These are phyloP conservation scores for Triangularia setosa DNA, from an alignment of 2,329 filamentous ascomycete genomes.

Conservation along the genomic window DNA sequence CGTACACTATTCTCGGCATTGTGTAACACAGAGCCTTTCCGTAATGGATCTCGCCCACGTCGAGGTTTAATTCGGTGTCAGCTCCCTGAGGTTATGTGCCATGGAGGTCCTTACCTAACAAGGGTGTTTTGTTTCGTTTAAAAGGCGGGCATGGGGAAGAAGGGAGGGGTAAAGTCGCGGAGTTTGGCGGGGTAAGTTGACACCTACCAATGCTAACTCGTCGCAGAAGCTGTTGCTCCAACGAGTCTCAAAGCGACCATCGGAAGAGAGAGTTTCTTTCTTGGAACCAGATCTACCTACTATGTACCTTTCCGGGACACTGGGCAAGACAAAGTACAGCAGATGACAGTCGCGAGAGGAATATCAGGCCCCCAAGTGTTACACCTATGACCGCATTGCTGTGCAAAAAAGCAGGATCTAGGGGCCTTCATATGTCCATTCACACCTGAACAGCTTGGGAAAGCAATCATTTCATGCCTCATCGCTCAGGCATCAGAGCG, in stretches of 20 bases:
- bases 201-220: not conserved
- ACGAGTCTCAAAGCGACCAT: not conserved
- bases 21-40: not conserved
- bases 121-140: not conserved
- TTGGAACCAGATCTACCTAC: not conserved
- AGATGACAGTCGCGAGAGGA: not conserved
- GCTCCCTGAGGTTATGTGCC: not conserved
- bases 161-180: not conserved
- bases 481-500: not conserved
- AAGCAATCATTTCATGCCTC: not conserved
- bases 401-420: not conserved
- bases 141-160: not conserved
- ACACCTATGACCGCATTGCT: not conserved
- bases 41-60: not conserved
- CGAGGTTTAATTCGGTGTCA: not conserved
- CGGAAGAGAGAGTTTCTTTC: not conserved
- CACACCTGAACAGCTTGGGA: not conserved
- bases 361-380: not conserved
- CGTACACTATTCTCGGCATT: not conserved
- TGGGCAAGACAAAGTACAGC: not conserved
- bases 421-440: not conserved
- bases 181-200: constrained; percentile 1
- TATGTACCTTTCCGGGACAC: not conserved
- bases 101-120: not conserved
- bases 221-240: not conserved